A percentile compares a stretch with the other conserved stretches of the same genome.
Conservation (phyloP, 1,139 yeast species). For the Groenewaldozyma auringiensis region DNA sequence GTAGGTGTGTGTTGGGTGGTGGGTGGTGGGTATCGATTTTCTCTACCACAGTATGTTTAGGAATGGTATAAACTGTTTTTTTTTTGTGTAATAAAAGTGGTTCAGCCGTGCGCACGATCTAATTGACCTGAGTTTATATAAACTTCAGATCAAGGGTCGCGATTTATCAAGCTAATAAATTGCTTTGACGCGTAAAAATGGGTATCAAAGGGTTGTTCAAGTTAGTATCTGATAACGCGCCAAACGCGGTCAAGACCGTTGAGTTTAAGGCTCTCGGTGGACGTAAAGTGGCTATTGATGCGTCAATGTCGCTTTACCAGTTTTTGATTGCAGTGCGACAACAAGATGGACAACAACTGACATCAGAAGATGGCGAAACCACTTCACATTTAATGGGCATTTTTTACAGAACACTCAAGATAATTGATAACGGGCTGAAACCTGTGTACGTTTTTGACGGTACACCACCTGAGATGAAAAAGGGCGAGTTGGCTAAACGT, state of each 20-base stretch:
- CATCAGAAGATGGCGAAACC: conserved; percentile 84
- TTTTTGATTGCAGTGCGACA: conserved; percentile 94
- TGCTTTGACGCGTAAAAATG: conserved; percentile 40
- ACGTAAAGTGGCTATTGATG: conserved; percentile 81
- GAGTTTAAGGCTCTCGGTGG: conserved; percentile 87
- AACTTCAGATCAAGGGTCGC: too few species aligned
- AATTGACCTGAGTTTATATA: too few species aligned
- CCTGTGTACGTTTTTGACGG: conserved; percentile 98
- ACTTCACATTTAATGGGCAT: conserved; percentile 92
- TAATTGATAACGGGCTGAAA: conserved; percentile 86
- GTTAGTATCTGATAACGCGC: conserved; percentile 83
- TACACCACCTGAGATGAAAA: conserved; percentile 84
- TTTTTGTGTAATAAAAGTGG: too few species aligned
- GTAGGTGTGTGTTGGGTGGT: too few species aligned
- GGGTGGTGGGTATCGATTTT: too few species aligned
- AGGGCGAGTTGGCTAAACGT: conserved; percentile 88
- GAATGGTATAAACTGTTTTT: too few species aligned
- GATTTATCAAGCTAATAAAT: too few species aligned
- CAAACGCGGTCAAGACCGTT: conserved; percentile 64
- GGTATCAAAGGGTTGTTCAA: conserved; percentile 78
- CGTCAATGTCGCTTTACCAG: conserved; percentile 91
- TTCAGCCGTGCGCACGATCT: too few species aligned
- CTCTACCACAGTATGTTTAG: too few species aligned
- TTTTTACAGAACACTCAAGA: conserved; percentile 82
- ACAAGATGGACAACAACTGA: conserved; percentile 89